Percentiles rank a stretch among this genome's conserved stretches.
Evolutionary conservation across 2,329 filamentous ascomycete species (phyloP).

Genomic region (Hypomyces rosellus): DNA sequence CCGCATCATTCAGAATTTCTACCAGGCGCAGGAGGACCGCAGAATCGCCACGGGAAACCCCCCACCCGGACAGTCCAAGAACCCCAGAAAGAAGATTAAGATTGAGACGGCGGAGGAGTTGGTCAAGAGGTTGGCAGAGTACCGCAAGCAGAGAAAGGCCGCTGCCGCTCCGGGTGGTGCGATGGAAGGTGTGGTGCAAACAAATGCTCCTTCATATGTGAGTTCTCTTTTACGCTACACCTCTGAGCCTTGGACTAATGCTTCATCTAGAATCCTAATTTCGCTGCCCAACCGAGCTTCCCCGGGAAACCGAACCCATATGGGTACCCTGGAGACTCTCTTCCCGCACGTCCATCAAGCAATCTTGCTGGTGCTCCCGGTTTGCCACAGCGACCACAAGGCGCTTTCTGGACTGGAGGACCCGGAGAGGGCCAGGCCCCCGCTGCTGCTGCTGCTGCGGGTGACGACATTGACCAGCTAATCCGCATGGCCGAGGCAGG

Average conservation of each 20-base stretch:
- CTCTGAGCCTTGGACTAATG: slow-evolving; percentile 14
- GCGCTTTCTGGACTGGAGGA: slow-evolving; percentile 22
- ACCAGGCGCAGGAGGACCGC: slow-evolving; percentile 77
- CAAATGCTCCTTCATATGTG: slow-evolving; percentile 6
- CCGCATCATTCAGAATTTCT: slow-evolving; percentile 77
- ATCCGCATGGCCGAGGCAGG: slow-evolving; percentile 60
- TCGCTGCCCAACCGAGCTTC: slow-evolving; percentile 16
- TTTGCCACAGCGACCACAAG: slow-evolving; percentile 40
- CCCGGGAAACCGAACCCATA: slow-evolving; percentile 20
- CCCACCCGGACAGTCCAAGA: slow-evolving; percentile 58
- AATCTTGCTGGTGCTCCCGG: slow-evolving; percentile 32
- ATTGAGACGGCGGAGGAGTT: slow-evolving; percentile 71
- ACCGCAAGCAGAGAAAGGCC: slow-evolving; percentile 62
- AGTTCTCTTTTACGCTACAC: slow-evolving; percentile 8
- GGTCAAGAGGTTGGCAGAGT: slow-evolving; percentile 72
- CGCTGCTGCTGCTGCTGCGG: slow-evolving; percentile 27
- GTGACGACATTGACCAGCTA: slow-evolving; percentile 59
- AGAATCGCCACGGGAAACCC: slow-evolving; percentile 80
- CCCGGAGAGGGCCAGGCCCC: slow-evolving; percentile 13
- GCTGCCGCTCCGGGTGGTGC: slow-evolving; percentile 40
- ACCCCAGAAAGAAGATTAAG: slow-evolving; percentile 64
- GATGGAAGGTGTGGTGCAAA: slow-evolving; percentile 23
- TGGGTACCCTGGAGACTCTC: slow-evolving; percentile 34
- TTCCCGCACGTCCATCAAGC: slow-evolving; percentile 41
- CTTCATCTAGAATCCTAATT: neutral